These are phyloP conservation scores for Cenchrus americanus DNA, from an alignment of 176 grass and related monocot species.

Conservation along the genomic window DNA sequence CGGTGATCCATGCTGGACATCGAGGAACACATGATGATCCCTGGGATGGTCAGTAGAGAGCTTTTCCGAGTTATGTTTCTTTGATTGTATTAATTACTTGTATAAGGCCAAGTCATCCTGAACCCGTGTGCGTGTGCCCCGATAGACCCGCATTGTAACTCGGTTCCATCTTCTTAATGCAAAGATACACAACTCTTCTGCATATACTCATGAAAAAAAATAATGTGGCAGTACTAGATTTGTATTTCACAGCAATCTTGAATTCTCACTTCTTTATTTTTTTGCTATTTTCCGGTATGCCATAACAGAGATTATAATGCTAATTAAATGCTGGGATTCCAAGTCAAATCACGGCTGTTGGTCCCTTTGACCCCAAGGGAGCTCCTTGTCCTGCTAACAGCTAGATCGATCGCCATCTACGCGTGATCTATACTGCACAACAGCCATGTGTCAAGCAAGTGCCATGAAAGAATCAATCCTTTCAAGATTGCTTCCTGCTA, in stretches of 20 bases:
- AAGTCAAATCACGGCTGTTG: neutral
- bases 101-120: no score
- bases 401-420: neutral
- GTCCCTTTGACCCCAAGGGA: neutral
- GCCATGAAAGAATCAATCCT: neutral
- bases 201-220: no score
- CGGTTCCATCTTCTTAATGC: no score
- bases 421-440: neutral
- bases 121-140: no score
- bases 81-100: no score
- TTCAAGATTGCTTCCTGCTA: neutral
- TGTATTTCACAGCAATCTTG: neutral
- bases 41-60: no score
- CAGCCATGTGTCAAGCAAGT: neutral
- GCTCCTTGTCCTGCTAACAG: neutral
- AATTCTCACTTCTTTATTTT: neutral
- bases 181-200: no score
- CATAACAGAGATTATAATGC: neutral
- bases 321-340: neutral
- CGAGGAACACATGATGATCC: no score
- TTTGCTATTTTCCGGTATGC: neutral
- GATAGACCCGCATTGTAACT: no score
- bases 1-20: no score
- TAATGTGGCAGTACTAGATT: neutral
- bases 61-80: no score